phyloP scores from a whole-genome alignment of 352 stramenopile species.

The Globisporangium spiculum region DNA sequence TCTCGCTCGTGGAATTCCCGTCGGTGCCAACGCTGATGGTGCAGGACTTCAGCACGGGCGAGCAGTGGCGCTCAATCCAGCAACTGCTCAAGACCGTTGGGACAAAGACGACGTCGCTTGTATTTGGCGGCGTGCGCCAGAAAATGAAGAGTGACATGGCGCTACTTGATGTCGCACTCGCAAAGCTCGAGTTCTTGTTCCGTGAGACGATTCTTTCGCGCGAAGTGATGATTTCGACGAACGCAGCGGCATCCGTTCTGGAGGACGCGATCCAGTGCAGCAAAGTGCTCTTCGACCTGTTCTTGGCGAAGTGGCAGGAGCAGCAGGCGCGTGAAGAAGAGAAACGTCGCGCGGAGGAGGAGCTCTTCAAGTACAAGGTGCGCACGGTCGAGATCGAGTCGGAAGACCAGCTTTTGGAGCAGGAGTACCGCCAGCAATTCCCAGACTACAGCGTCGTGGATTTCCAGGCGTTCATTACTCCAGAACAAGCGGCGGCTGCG shows the following conservation, averaged over 20 bases:
- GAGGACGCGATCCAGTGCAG: conserved; percentile 53
- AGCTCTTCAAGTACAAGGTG: conserved; percentile 86
- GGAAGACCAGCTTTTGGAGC: conserved; percentile 81
- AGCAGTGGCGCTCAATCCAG: conserved; percentile 80
- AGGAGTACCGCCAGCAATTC: conserved; percentile 91
- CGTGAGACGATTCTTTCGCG: conserved; percentile 27
- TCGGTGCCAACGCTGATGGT: conserved; percentile 24
- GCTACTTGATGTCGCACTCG: conserved; percentile 62
- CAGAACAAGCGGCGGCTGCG: conserved; percentile 23
- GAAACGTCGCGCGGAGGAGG: conserved; percentile 67
- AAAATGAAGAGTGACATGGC: conserved; percentile 69
- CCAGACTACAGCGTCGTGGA: conserved; percentile 86
- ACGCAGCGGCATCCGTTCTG: conserved; percentile 21
- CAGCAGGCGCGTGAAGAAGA: conserved; percentile 77
- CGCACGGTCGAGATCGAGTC: conserved; percentile 78
- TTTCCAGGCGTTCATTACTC: conserved; percentile 64
- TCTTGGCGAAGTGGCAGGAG: conserved; percentile 83
- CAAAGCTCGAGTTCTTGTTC: conserved; percentile 72
- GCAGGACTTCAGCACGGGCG: conserved; percentile 3
- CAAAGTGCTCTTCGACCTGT: conserved; percentile 79
- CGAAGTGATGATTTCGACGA: conserved; percentile 24
- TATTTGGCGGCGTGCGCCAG: conserved; percentile 43
- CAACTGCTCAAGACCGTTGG: conserved; percentile 48
- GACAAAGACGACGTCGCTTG: conserved; percentile 34
- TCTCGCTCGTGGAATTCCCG: conserved; percentile 76